phyloP scores from a whole-genome alignment of 331 rosid genomes.

The Rosa hybrid region DNA sequence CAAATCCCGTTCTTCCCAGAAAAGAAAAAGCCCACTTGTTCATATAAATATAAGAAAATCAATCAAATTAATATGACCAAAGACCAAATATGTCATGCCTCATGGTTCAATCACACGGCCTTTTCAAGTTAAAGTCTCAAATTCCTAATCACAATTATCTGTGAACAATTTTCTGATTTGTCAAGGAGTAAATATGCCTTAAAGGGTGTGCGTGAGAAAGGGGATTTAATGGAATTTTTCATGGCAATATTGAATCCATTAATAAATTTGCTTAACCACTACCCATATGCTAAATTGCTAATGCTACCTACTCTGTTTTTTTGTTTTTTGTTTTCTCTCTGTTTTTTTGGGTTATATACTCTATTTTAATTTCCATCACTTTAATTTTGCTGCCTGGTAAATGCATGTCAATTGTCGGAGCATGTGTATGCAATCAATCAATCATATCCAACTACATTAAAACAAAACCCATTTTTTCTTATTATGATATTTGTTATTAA shows the following conservation, averaged over 20 bases:
- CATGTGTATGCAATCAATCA: not conserved
- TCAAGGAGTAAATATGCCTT: constrained; percentile 7
- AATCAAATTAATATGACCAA: not conserved
- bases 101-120: constrained; percentile 13
- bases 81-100: not conserved
- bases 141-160: not conserved
- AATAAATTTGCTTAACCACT: constrained; percentile 8
- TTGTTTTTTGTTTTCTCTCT: no score
- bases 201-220: constrained; percentile 2
- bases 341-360: not conserved
- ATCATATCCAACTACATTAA: not conserved
- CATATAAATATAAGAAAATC: not conserved
- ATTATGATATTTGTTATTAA: not conserved
- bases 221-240: constrained; percentile 2
- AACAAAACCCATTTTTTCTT: not conserved
- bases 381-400: not conserved
- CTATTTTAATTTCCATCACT: not conserved
- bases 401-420: not conserved
- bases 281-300: not conserved
- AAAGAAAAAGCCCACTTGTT: not conserved
- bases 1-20: not conserved
- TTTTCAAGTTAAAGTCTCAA: constrained; percentile 12
- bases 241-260: not conserved
- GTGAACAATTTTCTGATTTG: not conserved
- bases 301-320: not conserved